These are phyloP conservation scores for Pleomassaria siparia DNA, from an alignment of 2,329 filamentous ascomycete species.

Conservation along the genomic window DNA sequence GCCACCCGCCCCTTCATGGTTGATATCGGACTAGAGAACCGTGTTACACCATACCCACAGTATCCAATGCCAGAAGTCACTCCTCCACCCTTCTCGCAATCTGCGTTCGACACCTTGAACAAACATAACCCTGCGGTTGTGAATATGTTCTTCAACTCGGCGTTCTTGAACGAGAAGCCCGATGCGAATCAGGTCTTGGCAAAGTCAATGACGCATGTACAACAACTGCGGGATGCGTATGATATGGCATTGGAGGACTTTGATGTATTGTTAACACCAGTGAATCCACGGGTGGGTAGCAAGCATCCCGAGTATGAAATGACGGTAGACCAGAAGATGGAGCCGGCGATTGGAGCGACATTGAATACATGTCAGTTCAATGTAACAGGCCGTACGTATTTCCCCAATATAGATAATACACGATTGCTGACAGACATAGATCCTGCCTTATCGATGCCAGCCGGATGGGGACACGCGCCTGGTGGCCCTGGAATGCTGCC, in stretches of 20 bases:
- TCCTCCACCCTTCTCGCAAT: conserved; percentile 34
- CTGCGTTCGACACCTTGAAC: conserved; percentile 49
- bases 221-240: conserved; percentile 52
- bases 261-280: conserved; percentile 55
- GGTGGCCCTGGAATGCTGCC: conserved; percentile 30
- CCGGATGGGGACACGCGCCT: conserved; percentile 26
- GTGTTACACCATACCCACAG: conserved; percentile 28
- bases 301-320: conserved; percentile 42
- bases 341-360: conserved; percentile 48
- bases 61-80: conserved; percentile 32
- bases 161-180: conserved; percentile 29
- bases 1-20: conserved; percentile 34
- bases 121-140: conserved; percentile 49
- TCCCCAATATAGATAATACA: not conserved
- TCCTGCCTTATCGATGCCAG: conserved; percentile 53
- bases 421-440: conserved; percentile 21
- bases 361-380: conserved; percentile 53
- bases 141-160: conserved; percentile 47
- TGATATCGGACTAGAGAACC: conserved; percentile 26
- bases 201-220: conserved; percentile 52
- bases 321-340: conserved; percentile 45
- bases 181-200: conserved; percentile 38
- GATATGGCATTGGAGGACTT: conserved; percentile 45
- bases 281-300: conserved; percentile 49
- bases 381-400: conserved; percentile 45